A percentile compares a stretch with the other conserved stretches of the same genome.
Conservation (phyloP, 148 eudicot genomes). For the Pouteria glomerata region DNA sequence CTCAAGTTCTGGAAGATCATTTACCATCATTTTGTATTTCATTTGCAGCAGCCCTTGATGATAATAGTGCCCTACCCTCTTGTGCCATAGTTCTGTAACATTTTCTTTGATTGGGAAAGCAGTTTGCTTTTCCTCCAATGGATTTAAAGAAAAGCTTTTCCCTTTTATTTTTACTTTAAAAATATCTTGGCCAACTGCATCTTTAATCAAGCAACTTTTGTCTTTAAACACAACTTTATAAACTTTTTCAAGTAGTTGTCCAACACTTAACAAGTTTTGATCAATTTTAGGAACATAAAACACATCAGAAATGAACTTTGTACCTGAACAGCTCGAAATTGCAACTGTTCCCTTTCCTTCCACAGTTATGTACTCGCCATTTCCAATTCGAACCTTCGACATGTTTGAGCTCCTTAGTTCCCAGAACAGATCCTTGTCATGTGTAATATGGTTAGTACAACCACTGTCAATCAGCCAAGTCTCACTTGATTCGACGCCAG, state of each 20-base stretch:
- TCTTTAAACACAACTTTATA: background rate
- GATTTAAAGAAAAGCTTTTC: too few species aligned
- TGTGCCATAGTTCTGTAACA: background rate
- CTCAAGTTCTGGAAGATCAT: too few species aligned
- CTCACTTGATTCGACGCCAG: background rate
- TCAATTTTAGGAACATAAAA: background rate
- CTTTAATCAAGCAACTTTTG: too few species aligned
- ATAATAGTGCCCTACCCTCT: slow-evolving; percentile 1
- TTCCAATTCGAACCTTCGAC: background rate
- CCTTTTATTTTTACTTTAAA: too few species aligned
- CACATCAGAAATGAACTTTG: background rate
- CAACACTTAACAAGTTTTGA: too few species aligned
- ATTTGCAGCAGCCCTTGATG: too few species aligned
- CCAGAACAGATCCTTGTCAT: background rate
- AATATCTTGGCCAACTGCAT: too few species aligned
- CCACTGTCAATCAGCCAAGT: background rate
- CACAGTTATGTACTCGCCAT: background rate
- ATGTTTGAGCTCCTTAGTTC: background rate
- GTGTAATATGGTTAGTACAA: too few species aligned
- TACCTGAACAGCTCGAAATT: background rate
- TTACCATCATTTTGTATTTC: background rate
- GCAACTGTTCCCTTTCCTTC: slow-evolving; percentile 1
- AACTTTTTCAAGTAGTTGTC: too few species aligned
- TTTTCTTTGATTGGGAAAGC: too few species aligned
- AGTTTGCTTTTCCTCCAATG: too few species aligned